Percentiles rank a stretch among this genome's conserved stretches.
phyloP scores from a whole-genome alignment of 2,329 filamentous ascomycete species.

The Arachnomyces sp. region DNA sequence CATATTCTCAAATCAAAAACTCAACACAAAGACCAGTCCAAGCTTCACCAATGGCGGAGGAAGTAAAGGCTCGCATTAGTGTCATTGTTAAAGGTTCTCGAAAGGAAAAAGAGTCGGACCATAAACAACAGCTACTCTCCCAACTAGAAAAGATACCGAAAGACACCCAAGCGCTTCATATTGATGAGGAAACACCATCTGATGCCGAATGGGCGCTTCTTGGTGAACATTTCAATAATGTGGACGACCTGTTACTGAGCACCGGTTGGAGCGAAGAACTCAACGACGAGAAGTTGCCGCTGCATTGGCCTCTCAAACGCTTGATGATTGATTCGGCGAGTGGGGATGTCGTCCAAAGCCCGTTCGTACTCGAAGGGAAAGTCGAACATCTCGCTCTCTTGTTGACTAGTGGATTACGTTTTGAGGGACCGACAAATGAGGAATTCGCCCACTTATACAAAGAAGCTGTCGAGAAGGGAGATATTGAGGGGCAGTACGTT shows the following conservation, averaged over 20 bases:
- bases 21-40: no score
- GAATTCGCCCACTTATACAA: constrained; percentile 7
- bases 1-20: no score
- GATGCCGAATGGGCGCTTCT: constrained; percentile 18
- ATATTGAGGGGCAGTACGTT: constrained; percentile 10
- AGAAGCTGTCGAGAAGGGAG: constrained; percentile 14
- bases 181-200: constrained; percentile 17
- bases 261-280: constrained; percentile 18
- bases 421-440: constrained; percentile 15
- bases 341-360: constrained; percentile 11
- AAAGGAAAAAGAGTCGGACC: constrained; percentile 1
- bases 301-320: constrained; percentile 18
- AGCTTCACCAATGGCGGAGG: no score
- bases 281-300: constrained; percentile 17
- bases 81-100: constrained; percentile 1
- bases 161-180: constrained; percentile 8
- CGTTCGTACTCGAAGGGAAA: constrained; percentile 14
- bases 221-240: constrained; percentile 13
- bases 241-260: constrained; percentile 14
- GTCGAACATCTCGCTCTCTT: constrained; percentile 15
- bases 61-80: no score
- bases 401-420: constrained; percentile 15
- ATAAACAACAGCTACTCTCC: background rate
- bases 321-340: constrained; percentile 11
- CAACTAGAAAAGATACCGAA: constrained; percentile 15